Evolutionary conservation across 768 basidiomycete species (phyloP).

Genomic region (Lactifluus volemus): DNA sequence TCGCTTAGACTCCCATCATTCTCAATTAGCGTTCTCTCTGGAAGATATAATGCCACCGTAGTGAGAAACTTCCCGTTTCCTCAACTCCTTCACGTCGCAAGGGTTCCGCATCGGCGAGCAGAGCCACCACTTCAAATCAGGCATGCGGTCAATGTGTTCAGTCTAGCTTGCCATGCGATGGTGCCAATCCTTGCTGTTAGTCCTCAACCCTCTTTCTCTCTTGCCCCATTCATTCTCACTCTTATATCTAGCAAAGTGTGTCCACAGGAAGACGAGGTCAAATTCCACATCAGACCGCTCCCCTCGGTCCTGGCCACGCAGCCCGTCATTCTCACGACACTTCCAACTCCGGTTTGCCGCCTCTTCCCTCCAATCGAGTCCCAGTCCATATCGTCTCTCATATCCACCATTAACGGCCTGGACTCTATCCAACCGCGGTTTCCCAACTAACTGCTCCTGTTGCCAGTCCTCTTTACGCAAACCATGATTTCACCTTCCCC

Average conservation of each 20-base stretch:
- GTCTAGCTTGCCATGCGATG: constrained; percentile 66
- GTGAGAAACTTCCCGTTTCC: too few relatives aligned
- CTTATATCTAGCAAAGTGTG: too few relatives aligned
- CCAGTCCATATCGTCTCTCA: background rate
- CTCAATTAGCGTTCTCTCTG: too few relatives aligned
- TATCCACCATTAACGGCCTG: too few relatives aligned
- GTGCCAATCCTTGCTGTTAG: constrained; percentile 69
- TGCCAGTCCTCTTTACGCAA: background rate
- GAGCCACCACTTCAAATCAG: background rate
- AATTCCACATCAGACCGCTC: constrained; percentile 45
- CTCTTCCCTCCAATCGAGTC: constrained; percentile 8
- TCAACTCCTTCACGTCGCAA: too few relatives aligned
- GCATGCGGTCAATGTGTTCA: constrained; percentile 82
- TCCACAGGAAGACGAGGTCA: constrained; percentile 48
- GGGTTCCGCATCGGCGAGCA: too few relatives aligned
- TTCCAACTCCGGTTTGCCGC: background rate
- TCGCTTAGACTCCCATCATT: background rate
- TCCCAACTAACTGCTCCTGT: background rate
- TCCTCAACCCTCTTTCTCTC: constrained; percentile 25
- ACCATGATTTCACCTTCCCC: too few relatives aligned
- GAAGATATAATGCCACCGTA: too few relatives aligned
- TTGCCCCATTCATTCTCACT: too few relatives aligned
- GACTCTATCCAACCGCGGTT: background rate
- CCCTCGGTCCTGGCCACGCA: too few relatives aligned
- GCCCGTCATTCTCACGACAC: constrained; percentile 4